Conservation (phyloP, 306 rosid genomes). For the Datisca glomerata region DNA sequence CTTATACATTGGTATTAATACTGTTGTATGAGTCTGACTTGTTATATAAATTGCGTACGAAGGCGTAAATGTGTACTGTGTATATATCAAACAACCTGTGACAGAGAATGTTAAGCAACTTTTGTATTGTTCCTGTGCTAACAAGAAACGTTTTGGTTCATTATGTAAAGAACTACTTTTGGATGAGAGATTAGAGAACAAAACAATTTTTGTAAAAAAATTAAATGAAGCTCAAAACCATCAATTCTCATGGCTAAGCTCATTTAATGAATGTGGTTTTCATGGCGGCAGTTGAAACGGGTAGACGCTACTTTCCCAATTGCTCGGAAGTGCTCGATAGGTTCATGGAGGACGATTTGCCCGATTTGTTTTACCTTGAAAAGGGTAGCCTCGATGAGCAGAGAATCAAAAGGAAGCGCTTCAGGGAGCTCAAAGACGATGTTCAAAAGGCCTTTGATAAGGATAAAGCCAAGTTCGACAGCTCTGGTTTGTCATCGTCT, state of each 20-base stretch:
- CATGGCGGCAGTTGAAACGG: slow-evolving; percentile 31
- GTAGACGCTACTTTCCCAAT: slow-evolving; percentile 32
- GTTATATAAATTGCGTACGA: too few relatives aligned
- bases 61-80: too few relatives aligned
- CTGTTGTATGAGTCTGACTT: too few relatives aligned
- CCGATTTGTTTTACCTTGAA: slow-evolving; percentile 25
- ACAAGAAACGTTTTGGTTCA: too few relatives aligned
- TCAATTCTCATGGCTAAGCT: not conserved
- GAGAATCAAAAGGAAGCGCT: slow-evolving; percentile 28
- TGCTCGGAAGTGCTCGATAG: slow-evolving; percentile 46
- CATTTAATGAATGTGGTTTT: not conserved
- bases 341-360: slow-evolving; percentile 35
- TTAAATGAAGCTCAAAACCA: too few relatives aligned
- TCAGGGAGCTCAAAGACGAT: slow-evolving; percentile 33
- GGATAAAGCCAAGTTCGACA: slow-evolving; percentile 30
- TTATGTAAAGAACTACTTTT: too few relatives aligned
- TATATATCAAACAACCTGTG: too few relatives aligned
- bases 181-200: too few relatives aligned
- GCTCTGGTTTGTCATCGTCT: slow-evolving; percentile 19
- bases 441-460: slow-evolving; percentile 36
- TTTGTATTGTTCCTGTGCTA: too few relatives aligned
- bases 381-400: slow-evolving; percentile 29
- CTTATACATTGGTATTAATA: too few relatives aligned
- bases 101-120: too few relatives aligned
- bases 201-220: too few relatives aligned